Evolutionary conservation across 371 early-diverging fungal species (phyloP).

Genomic region (Zopfochytrium polystomum): DNA sequence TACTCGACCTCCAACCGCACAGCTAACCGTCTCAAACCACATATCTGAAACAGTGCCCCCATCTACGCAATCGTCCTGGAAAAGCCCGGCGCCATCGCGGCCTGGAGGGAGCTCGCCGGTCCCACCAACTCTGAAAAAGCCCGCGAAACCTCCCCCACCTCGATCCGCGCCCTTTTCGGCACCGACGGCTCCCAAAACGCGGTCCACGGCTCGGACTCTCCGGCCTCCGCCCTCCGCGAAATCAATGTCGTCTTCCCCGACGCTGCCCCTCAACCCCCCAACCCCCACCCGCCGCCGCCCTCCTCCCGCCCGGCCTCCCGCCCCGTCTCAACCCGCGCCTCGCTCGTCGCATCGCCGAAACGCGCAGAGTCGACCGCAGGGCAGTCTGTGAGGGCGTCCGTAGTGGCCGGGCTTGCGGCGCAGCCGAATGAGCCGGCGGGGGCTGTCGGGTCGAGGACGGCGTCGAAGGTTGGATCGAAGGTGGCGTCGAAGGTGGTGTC

Average conservation of each 20-base stretch:
- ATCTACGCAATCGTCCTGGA: constrained; percentile 64
- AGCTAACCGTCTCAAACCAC: not conserved
- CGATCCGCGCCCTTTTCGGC: too few relatives aligned
- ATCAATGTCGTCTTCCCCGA: constrained; percentile 55
- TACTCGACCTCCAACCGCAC: not conserved
- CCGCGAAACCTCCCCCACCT: constrained; percentile 50
- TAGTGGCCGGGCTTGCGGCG: not conserved
- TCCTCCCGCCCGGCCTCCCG: constrained; percentile 56
- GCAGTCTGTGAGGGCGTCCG: not conserved
- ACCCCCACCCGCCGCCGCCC: not conserved
- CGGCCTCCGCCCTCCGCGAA: too few relatives aligned
- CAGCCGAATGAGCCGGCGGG: not conserved
- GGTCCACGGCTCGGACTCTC: constrained; percentile 78
- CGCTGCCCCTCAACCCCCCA: constrained; percentile 48
- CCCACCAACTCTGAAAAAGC: too few relatives aligned
- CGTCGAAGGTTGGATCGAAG: constrained; percentile 13
- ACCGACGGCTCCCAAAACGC: constrained; percentile 71
- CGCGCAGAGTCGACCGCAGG: not conserved
- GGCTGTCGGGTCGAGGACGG: not conserved
- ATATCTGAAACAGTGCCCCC: constrained; percentile 36
- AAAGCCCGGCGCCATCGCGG: constrained; percentile 59
- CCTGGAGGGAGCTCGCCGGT: too few relatives aligned
- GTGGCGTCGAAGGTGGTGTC: constrained; percentile 13
- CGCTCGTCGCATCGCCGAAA: constrained; percentile 25
- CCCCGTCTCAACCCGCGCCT: constrained; percentile 44